Evolutionary conservation across 371 early-diverging fungal species (phyloP).

Genomic region (Saksenaea oblongispora): DNA sequence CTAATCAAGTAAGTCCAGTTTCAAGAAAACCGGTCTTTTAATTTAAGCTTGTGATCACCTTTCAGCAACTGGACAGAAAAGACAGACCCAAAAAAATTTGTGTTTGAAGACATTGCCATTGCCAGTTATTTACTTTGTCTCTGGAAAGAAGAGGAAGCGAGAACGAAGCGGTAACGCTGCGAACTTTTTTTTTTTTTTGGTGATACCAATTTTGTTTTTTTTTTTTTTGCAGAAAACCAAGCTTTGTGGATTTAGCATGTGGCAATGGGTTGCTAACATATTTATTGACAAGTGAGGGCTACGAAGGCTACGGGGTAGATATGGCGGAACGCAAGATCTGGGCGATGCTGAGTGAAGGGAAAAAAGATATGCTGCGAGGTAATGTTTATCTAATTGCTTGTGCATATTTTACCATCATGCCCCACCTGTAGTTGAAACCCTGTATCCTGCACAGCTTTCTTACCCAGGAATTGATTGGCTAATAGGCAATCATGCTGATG

Average conservation of each 20-base stretch:
- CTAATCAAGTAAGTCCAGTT: constrained; percentile 37
- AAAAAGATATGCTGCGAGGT: constrained; percentile 39
- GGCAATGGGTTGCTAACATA: constrained; percentile 90
- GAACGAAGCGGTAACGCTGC: constrained; percentile 1
- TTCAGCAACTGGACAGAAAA: constrained; percentile 71
- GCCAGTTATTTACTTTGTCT: constrained; percentile 79
- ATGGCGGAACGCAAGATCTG: constrained; percentile 79
- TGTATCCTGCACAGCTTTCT: constrained; percentile 57
- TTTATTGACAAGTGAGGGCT: constrained; percentile 79
- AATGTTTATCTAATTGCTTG: constrained; percentile 5
- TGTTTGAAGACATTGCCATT: constrained; percentile 86
- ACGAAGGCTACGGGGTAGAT: constrained; percentile 81
- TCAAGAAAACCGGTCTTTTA: not conserved
- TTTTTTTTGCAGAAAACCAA: constrained; percentile 35
- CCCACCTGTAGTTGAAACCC: constrained; percentile 49
- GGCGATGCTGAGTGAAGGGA: constrained; percentile 41
- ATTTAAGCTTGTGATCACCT: constrained; percentile 1
- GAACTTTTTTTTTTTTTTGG: not conserved
- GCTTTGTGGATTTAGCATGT: constrained; percentile 90
- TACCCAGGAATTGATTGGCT: constrained; percentile 74
- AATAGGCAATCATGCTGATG: constrained; percentile 92
- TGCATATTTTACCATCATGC: constrained; percentile 22
- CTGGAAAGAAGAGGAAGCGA: constrained; percentile 61
- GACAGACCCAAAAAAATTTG: constrained; percentile 84
- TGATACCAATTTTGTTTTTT: not conserved